phyloP scores from a whole-genome alignment of 371 early-diverging fungal genomes.

The Mucor lusitanicus region DNA sequence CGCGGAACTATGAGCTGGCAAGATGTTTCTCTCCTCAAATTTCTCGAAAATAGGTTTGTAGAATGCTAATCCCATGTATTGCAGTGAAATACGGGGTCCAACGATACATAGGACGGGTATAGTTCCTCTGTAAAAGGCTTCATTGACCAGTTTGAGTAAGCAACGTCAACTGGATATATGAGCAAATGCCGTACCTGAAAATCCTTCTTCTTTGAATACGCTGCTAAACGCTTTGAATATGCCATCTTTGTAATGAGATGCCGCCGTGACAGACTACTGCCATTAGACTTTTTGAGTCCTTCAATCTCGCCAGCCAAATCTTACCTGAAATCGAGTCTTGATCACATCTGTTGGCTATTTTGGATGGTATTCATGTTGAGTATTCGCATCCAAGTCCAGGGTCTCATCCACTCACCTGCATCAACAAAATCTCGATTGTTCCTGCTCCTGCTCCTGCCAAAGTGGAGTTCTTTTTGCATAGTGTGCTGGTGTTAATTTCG shows the following conservation, averaged over 20 bases:
- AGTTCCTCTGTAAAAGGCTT: constrained; percentile 54
- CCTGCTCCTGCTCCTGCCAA: constrained; percentile 37
- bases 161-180: no score
- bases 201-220: constrained; percentile 32
- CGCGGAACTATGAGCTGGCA: constrained; percentile 52
- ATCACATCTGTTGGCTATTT: constrained; percentile 46
- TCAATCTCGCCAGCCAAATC: neutral
- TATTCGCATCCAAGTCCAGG: neutral
- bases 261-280: constrained; percentile 26
- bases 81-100: constrained; percentile 51
- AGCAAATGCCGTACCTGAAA: constrained; percentile 19
- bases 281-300: neutral
- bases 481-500: neutral
- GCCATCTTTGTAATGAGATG: constrained; percentile 40
- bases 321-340: constrained; percentile 49
- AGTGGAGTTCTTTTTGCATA: constrained; percentile 26
- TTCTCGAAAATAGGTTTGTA: constrained; percentile 57
- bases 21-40: constrained; percentile 35
- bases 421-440: constrained; percentile 25
- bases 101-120: constrained; percentile 54
- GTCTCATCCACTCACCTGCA: constrained; percentile 15
- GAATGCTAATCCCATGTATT: constrained; percentile 53
- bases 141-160: neutral
- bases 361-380: neutral
- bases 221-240: constrained; percentile 34